Conservation (phyloP, 106 monocot species). For the Dendrobium nobile region DNA sequence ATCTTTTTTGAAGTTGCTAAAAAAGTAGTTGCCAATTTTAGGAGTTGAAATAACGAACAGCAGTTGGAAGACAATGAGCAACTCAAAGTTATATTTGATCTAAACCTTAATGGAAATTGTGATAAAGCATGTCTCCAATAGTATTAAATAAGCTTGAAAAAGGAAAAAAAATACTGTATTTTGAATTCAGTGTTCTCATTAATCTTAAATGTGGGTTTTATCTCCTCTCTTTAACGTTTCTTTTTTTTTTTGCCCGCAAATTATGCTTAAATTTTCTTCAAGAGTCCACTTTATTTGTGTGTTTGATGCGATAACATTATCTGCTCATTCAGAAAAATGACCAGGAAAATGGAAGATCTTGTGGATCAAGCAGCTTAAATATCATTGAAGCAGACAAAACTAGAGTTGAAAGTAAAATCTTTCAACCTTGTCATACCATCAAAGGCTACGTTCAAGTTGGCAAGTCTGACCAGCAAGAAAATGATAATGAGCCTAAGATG, state of each 20-base stretch:
- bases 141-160: not conserved
- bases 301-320: too few species aligned
- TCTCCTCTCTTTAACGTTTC: not conserved
- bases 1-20: not conserved
- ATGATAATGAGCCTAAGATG: conserved; percentile 22
- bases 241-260: too few species aligned
- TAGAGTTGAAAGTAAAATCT: not conserved
- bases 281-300: too few species aligned
- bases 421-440: not conserved
- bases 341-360: not conserved
- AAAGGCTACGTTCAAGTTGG: not conserved
- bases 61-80: not conserved
- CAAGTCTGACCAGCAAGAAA: not conserved
- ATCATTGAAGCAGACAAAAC: not conserved
- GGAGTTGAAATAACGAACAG: not conserved
- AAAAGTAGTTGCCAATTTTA: not conserved
- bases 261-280: not conserved
- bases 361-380: not conserved
- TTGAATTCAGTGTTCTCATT: not conserved
- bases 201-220: not conserved
- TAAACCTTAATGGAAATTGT: not conserved
- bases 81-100: not conserved
- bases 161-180: not conserved
- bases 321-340: not conserved
- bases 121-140: not conserved